Base-by-base conservation (phyloP, 305 asterid genomes). In the Plantago coronopus region DNA sequence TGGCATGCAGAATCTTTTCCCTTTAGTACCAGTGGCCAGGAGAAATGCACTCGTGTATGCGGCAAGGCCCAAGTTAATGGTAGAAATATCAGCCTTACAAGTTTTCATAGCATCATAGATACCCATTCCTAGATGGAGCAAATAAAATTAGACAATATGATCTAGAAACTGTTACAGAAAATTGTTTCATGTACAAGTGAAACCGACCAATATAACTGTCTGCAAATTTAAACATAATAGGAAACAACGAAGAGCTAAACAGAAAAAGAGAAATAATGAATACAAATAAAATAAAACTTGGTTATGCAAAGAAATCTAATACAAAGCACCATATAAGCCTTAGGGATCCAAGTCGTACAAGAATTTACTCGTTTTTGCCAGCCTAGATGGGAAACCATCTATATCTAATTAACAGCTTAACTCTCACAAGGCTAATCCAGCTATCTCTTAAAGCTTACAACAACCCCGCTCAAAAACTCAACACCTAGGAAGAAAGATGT, bases 1-100 rank as follows among this genome's bases (percentile, higher is more conserved):
- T 17, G 99, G 96, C 99, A 93, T 89, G 83, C 97, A 89, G 68
- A 73, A 85, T 76, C 99, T 81, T 79, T 89, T 93, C 65, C 99
- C 97, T 76, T 85, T 93, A 61, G 70, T 72, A 62, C 97, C 99
- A 69, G 94, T 59, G n/a, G 97, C 94, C 18, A 93, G 89, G 55
- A 89, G 84, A 75, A 93, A 89, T 10, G 97, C 96, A 17, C 93
- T 95, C 90, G 88, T 83, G 56, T 93, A 88, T 63, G 95, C 95
- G 69, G 95, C 95, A 79, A 84, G 78, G 21, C 95, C 98, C 82
- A 91, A 71, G 75, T 93, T 84, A 58, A 80, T 79, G 61, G 95
- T 88, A 20, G 95, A 91, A 44, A 93, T 88, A 76, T 89, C 96
- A 31, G 97, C 99, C 81, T 87, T 89, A 85, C 95, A 86, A 75